A percentile compares a stretch with the other conserved stretches of the same genome.
phyloP scores from a whole-genome alignment of 371 early-diverging fungal genomes.

The Phascolomyces articulosus region DNA sequence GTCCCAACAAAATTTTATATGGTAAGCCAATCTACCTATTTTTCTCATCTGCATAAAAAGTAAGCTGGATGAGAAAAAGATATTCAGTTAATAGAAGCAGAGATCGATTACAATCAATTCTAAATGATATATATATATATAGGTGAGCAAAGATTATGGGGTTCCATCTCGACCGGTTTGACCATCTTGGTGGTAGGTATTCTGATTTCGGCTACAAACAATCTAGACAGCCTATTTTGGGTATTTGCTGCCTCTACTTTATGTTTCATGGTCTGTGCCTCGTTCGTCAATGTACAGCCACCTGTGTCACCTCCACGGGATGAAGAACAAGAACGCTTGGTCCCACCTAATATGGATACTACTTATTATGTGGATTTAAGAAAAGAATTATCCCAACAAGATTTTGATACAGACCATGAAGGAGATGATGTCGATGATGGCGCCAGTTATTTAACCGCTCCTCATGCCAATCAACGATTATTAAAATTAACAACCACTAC shows the following conservation, averaged over 20 bases:
- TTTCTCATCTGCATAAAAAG: background rate
- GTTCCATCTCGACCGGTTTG: constrained; percentile 42
- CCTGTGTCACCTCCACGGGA: background rate
- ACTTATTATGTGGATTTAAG: background rate
- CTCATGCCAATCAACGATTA: background rate
- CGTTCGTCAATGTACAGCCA: constrained; percentile 13
- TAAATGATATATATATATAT: constrained; percentile 1
- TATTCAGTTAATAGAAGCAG: no score
- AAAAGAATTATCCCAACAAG: background rate
- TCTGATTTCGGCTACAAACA: constrained; percentile 29
- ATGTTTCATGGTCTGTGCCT: constrained; percentile 24
- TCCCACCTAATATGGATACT: background rate
- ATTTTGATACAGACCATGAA: background rate
- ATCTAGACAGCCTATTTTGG: constrained; percentile 35
- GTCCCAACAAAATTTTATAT: constrained; percentile 48
- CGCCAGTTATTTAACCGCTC: background rate
- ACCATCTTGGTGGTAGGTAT: constrained; percentile 43
- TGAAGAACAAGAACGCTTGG: background rate
- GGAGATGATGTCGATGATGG: background rate
- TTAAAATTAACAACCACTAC: constrained; percentile 4
- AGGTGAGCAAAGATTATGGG: constrained; percentile 51
- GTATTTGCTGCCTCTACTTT: constrained; percentile 32
- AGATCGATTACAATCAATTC: no score
- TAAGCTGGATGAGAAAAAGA: no score
- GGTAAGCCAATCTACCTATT: constrained; percentile 20